Percentiles rank a stretch among this genome's conserved stretches.
These are phyloP conservation scores for Schizophyllum commune DNA, from an alignment of 1,284 basidiomycete genomes.

Conservation along the genomic window DNA sequence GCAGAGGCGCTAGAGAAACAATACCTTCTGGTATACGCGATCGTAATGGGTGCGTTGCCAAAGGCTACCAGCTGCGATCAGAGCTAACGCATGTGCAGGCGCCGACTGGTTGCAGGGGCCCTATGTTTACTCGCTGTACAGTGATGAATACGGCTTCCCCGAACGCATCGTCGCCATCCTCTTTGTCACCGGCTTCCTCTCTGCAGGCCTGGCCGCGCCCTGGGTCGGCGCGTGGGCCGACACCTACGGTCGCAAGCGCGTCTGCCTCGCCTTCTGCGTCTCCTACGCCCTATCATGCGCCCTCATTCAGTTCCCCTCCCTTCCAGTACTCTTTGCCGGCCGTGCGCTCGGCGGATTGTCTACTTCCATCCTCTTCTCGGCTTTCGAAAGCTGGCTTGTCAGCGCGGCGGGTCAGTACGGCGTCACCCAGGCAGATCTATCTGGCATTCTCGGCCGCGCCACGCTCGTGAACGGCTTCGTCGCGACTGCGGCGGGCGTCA, in stretches of 20 bases:
- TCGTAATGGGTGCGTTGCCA: conserved; percentile 56
- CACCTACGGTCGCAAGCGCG: conserved; percentile 57
- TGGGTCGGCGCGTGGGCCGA: conserved; percentile 71
- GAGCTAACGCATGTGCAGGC: conserved; percentile 27
- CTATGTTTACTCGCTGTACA: conserved; percentile 66
- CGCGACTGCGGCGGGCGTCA: conserved; percentile 56
- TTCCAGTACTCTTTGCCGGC: conserved; percentile 53
- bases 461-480: conserved; percentile 67
- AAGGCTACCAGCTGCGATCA: not conserved
- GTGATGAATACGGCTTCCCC: conserved; percentile 57
- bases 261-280: conserved; percentile 62
- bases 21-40: conserved; percentile 60
- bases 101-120: conserved; percentile 78
- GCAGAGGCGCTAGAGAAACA: conserved; percentile 34
- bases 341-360: conserved; percentile 62
- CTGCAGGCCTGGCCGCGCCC: conserved; percentile 60
- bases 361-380: conserved; percentile 67
- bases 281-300: conserved; percentile 53
- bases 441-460: conserved; percentile 63
- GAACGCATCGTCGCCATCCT: conserved; percentile 59
- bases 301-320: conserved; percentile 45
- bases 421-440: conserved; percentile 50
- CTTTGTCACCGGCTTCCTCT: conserved; percentile 67
- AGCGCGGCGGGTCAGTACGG: conserved; percentile 45
- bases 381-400: conserved; percentile 70